Conservation (phyloP, 495 filamentous ascomycete species). For the Xylaria longipes region DNA sequence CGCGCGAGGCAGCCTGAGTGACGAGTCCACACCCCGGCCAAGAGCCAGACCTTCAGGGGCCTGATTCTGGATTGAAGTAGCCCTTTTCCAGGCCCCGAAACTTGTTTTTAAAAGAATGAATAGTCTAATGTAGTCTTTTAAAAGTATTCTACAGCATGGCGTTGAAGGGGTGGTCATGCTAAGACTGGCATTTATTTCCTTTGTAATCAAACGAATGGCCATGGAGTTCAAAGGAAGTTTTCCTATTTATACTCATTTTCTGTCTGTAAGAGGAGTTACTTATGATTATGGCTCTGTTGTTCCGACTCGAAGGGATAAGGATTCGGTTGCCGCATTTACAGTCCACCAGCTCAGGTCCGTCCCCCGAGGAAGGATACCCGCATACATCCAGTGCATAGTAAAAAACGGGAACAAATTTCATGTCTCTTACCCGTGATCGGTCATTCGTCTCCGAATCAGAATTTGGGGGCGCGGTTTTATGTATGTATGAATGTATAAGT, state of each 20-base stretch:
- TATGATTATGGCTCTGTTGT: neutral
- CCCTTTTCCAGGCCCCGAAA: neutral
- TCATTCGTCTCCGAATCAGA: neutral
- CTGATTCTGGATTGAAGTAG: slow-evolving; percentile 1
- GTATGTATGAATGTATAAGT: slow-evolving; percentile 19
- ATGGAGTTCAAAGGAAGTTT: slow-evolving; percentile 32
- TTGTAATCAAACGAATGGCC: slow-evolving; percentile 32
- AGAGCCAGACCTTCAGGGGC: slow-evolving; percentile 27
- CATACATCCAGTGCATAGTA: slow-evolving; percentile 7
- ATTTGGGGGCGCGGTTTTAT: neutral
- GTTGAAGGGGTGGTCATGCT: slow-evolving; percentile 34
- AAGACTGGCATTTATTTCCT: slow-evolving; percentile 37
- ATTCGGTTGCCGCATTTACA: slow-evolving; percentile 19
- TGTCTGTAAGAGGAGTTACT: neutral
- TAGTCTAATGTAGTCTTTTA: slow-evolving; percentile 9
- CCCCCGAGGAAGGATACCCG: neutral
- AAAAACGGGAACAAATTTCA: neutral
- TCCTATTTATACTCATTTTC: neutral
- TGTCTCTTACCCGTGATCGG: neutral
- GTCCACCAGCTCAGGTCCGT: neutral
- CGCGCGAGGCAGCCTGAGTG: slow-evolving; percentile 14
- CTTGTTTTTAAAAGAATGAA: neutral
- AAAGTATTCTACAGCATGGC: slow-evolving; percentile 36
- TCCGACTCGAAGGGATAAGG: neutral
- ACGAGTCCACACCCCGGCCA: slow-evolving; percentile 35